Base-by-base conservation (phyloP, 2,329 filamentous ascomycete species). In the Pseudogymnoascus sp. region DNA sequence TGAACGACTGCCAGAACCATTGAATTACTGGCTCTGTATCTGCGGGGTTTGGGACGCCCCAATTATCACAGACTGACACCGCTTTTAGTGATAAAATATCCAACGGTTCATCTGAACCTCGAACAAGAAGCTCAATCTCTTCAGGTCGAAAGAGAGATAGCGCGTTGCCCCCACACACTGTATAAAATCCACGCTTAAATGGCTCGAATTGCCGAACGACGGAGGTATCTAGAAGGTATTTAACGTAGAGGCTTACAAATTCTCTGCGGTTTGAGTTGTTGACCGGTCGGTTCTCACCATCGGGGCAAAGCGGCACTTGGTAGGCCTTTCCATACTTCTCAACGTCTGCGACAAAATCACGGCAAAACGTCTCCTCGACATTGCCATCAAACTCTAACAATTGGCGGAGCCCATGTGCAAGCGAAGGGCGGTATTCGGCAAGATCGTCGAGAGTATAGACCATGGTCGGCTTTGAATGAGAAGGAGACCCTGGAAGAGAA, bases 161-260 rank as follows among this genome's bases (percentile, higher is more conserved):
- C 0, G 92, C 91, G 70, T 94, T 96, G 35, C 91, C 90, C 35
- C 88, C 89, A 70, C 91, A 96, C 28, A 96, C 90, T 0, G 89
- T 95, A 72, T 91, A 97, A 74, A 97, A 97, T 0, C 92, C 92
- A 60, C 91, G 84, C 71, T 94, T 94, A 79, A 97, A 97, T 0
- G 92, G 91, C 70, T 96, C 91, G 65, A 95, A 97, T 70, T 96
- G 91, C 39, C 90, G 82, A 38, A 83, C 77, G 1, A 96, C 88
- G 0, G 89, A 82, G 6, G 81, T 85, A 68, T 96, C 91, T 9
- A 97, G 83, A 8, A 93, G 73, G 70, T 93, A 89, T 38, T 86
- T 84, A 8, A 96, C 83, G 70, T 96, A 96, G 2, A 91, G 78
- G 66, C 93, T 88, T 60, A 96, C 91, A 68, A 93, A 97, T 68